Evolutionary conservation across 2,329 filamentous ascomycete genomes (phyloP).

Genomic region (Exophiala dermatitidis): DNA sequence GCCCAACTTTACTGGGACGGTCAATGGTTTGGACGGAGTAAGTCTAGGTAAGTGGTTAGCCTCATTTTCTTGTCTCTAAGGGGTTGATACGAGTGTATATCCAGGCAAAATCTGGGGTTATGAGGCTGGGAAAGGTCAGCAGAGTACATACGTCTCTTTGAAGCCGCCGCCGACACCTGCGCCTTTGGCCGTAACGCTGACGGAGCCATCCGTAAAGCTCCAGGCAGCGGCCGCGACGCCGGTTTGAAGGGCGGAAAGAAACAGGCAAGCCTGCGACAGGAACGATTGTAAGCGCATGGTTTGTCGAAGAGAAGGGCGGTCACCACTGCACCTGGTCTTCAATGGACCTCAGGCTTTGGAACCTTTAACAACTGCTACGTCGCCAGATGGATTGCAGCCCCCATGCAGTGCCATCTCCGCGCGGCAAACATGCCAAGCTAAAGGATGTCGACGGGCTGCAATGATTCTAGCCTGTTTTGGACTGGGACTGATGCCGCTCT

Average conservation of each 20-base stretch:
- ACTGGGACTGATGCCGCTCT: background rate
- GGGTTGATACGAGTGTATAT: too few relatives aligned
- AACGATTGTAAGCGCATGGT: constrained; percentile 18
- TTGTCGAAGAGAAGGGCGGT: background rate
- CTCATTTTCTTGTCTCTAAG: too few relatives aligned
- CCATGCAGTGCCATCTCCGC: background rate
- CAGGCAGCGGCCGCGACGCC: constrained; percentile 45
- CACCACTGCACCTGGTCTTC: background rate
- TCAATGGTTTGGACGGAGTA: constrained; percentile 51
- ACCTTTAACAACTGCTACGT: background rate
- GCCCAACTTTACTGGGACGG: constrained; percentile 58
- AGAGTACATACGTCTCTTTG: constrained; percentile 49
- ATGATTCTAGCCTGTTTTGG: background rate
- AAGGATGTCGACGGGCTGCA: too few relatives aligned
- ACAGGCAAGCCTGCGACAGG: constrained; percentile 13
- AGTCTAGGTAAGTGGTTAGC: constrained; percentile 43
- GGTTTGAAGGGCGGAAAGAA: constrained; percentile 11
- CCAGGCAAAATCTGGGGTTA: background rate
- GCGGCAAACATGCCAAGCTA: background rate
- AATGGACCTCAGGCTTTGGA: background rate
- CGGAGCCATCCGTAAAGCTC: constrained; percentile 58
- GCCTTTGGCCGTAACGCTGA: constrained; percentile 54
- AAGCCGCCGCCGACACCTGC: constrained; percentile 45
- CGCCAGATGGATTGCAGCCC: background rate
- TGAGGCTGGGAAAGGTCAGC: background rate